Base-by-base conservation (phyloP, 352 stramenopile species). In the Phytophthora megakarya region DNA sequence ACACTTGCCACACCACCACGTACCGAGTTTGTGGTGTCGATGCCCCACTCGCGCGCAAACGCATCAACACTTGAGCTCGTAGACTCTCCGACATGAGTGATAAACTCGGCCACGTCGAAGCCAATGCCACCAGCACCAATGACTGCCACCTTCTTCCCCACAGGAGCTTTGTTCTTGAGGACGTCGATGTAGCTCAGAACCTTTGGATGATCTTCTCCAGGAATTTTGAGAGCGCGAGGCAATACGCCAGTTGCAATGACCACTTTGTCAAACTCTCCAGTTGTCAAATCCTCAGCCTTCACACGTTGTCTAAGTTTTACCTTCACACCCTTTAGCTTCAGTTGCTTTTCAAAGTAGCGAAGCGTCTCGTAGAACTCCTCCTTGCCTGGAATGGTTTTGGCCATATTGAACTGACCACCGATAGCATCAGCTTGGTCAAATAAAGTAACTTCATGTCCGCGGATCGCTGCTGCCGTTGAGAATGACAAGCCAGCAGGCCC, bases 361-460 rank as follows among this genome's bases (percentile, higher is more conserved):
- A 99, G 77, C 15, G 96, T 99, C 81, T 99, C 97, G 68, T 98
- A 88, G 62, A 99, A 99, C 67, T 99, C 97, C 60, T 99, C 96
- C 73, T 99, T 99, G 21, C 97, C 96, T 11, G 97, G 97, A 51
- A 99, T 87, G 38, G 80, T 75, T 81, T 99, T 98, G 37, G 97
- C 97, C 87, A 99, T 97, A 69, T 99, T 98, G 65, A 99, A 99
- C 76, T 99, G 96, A 16, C 93, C 94, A 44, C 94, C 94, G 56
- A 98, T 94, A 42, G 83, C 72, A 12, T 81, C 64, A 3, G 75
- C 73, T 57, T 94, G 78, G 60, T 99, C 97, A 57, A 98, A 98
- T 3, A 99, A 76, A 15, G 92, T 98, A 8, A 98, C 94, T 5
- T 93, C 70, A 64, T 99, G 95, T 8, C 96, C 97, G 32, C 95